phyloP scores from a whole-genome alignment of 306 rosid genomes.

The Corylus heterophylla region DNA sequence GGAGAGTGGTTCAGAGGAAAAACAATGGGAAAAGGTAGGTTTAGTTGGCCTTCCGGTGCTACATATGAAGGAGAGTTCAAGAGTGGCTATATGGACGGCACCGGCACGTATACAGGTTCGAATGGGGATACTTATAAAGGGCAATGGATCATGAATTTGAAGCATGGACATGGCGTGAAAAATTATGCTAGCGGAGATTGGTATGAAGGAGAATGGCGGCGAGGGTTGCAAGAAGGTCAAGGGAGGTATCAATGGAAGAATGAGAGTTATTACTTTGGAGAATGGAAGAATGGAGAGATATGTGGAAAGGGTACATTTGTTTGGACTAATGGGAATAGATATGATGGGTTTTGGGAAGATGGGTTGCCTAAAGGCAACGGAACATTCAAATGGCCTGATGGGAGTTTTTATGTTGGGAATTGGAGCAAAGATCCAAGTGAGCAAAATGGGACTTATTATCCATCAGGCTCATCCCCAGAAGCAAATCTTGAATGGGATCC shows the following conservation, averaged over 20 bases:
- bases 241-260: conserved; percentile 81
- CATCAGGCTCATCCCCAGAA: conserved; percentile 40
- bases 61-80: conserved; percentile 92
- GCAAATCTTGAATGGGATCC: conserved; percentile 73
- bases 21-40: conserved; percentile 77
- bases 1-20: conserved; percentile 85
- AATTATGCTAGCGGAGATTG: conserved; percentile 63
- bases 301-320: conserved; percentile 69
- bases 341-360: conserved; percentile 81
- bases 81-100: conserved; percentile 79
- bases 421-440: conserved; percentile 66
- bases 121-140: conserved; percentile 80
- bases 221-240: conserved; percentile 66
- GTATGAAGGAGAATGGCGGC: conserved; percentile 83
- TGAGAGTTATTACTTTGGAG: conserved; percentile 70
- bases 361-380: conserved; percentile 78
- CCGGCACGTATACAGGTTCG: conserved; percentile 56
- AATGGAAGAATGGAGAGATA: conserved; percentile 77
- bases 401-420: conserved; percentile 64
- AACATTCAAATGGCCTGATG: conserved; percentile 68
- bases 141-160: conserved; percentile 77
- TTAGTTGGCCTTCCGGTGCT: conserved; percentile 94
- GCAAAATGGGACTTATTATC: conserved; percentile 59
- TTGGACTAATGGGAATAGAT: conserved; percentile 69
- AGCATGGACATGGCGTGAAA: conserved; percentile 74